Evolutionary conservation across 495 filamentous ascomycete genomes (phyloP).

Genomic region (Extremus antarcticus): DNA sequence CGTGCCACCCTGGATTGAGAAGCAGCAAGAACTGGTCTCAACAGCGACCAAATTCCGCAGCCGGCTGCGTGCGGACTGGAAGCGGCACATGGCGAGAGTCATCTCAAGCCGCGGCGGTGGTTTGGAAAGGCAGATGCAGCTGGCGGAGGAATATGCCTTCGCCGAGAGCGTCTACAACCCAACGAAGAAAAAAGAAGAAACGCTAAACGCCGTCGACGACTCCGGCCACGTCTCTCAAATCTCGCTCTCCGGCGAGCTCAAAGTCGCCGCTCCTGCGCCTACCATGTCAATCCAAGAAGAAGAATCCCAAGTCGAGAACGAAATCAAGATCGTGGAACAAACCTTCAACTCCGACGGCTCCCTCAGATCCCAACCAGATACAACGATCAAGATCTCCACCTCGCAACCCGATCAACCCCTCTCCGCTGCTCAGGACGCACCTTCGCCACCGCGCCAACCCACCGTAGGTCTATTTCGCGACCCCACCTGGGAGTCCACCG

Average conservation of each 20-base stretch:
- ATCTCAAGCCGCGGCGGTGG: conserved; percentile 73
- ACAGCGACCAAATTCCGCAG: conserved; percentile 59
- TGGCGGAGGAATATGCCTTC: conserved; percentile 61
- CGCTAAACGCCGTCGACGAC: conserved; percentile 33
- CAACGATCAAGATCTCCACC: neutral
- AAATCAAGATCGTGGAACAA: conserved; percentile 18
- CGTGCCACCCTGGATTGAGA: conserved; percentile 85
- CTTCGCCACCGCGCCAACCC: conserved; percentile 4
- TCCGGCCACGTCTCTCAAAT: conserved; percentile 37
- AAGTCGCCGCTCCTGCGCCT: conserved; percentile 4
- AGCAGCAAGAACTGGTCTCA: conserved; percentile 79
- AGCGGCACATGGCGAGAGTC: conserved; percentile 65
- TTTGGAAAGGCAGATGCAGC: conserved; percentile 61
- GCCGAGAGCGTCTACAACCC: conserved; percentile 50
- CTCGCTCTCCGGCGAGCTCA: conserved; percentile 33
- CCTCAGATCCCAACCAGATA: conserved; percentile 3
- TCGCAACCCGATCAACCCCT: conserved; percentile 1
- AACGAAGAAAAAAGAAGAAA: conserved; percentile 36
- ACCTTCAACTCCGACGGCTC: conserved; percentile 13
- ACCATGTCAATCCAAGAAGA: neutral
- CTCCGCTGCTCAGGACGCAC: neutral
- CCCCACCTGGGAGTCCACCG: conserved; percentile 54
- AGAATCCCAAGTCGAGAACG: conserved; percentile 6
- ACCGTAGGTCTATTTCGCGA: conserved; percentile 48
- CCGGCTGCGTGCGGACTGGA: conserved; percentile 74